These are phyloP conservation scores for Rosa multiflora DNA, from an alignment of 306 rosid genomes.

Conservation along the genomic window DNA sequence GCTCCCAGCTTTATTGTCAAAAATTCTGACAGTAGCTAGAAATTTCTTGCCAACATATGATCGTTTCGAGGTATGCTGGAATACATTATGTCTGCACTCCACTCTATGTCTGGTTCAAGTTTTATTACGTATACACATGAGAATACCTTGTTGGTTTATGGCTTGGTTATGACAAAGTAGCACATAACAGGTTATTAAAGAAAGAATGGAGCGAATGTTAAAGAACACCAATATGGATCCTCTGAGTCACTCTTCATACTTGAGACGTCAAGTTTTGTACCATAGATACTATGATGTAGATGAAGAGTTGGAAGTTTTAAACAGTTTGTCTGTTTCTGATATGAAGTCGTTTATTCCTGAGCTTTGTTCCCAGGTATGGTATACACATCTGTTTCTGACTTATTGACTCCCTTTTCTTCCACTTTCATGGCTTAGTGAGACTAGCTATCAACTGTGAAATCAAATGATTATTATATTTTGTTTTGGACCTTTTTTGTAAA, in stretches of 20 bases:
- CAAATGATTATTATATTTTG: not conserved
- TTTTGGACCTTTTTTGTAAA: not conserved
- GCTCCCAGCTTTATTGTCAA: constrained; percentile 73
- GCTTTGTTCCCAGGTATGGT: constrained; percentile 79
- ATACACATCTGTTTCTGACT: not conserved
- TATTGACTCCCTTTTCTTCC: not conserved
- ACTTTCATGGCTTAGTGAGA: not conserved
- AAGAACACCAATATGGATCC: constrained; percentile 94
- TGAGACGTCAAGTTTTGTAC: constrained; percentile 76
- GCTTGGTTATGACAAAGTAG: constrained; percentile 26
- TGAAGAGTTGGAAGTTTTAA: constrained; percentile 54
- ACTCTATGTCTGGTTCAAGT: constrained; percentile 6
- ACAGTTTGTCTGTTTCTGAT: constrained; percentile 60
- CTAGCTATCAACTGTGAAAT: not conserved
- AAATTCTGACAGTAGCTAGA: constrained; percentile 56
- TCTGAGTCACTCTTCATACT: constrained; percentile 74
- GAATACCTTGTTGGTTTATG: constrained; percentile 23
- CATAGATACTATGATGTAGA: constrained; percentile 70
- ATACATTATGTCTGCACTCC: constrained; percentile 3
- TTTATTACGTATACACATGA: not conserved
- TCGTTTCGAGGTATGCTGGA: constrained; percentile 58
- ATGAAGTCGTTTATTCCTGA: constrained; percentile 65
- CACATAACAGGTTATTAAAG: constrained; percentile 73
- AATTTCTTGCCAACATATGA: constrained; percentile 67
- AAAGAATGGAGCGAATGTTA: constrained; percentile 73